phyloP scores from a whole-genome alignment of 1,284 basidiomycete species.

The Cystobasidium pallidum region DNA sequence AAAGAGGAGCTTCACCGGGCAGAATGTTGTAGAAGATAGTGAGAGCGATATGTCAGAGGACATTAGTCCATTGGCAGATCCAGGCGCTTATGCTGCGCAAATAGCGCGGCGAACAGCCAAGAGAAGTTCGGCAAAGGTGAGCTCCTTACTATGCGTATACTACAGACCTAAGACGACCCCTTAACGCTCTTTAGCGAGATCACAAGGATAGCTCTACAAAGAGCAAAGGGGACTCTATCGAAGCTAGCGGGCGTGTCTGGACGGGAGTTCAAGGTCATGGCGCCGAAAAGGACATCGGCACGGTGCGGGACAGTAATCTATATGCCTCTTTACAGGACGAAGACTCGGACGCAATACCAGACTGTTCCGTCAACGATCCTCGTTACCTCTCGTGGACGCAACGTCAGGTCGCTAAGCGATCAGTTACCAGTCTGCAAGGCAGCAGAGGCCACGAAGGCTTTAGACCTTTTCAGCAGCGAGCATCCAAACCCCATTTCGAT shows the following conservation, averaged over 20 bases:
- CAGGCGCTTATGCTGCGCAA: conserved; percentile 6
- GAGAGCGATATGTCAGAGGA: conserved; percentile 45
- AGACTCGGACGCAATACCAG: not conserved
- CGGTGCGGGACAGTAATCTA: not conserved
- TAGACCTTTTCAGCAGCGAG: conserved; percentile 17
- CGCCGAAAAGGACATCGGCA: not conserved
- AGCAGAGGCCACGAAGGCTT: not conserved
- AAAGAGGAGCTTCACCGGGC: conserved; percentile 23
- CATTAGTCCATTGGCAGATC: conserved; percentile 38
- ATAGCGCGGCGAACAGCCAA: not conserved
- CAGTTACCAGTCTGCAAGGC: not conserved
- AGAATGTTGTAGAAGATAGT: conserved; percentile 6
- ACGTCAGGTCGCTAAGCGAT: conserved; percentile 17
- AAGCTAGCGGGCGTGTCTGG: not conserved
- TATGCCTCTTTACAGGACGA: conserved; percentile 1
- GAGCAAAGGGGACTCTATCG: not conserved
- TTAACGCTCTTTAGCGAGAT: no score
- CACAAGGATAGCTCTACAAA: not conserved
- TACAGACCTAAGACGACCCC: no score
- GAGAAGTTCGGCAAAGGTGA: not conserved
- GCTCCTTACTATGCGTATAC: not conserved
- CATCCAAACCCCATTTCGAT: conserved; percentile 45
- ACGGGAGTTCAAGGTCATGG: not conserved
- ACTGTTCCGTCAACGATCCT: not conserved
- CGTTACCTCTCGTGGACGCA: conserved; percentile 7